phyloP scores from a whole-genome alignment of 768 basidiomycete species.

The Russula earlei region DNA sequence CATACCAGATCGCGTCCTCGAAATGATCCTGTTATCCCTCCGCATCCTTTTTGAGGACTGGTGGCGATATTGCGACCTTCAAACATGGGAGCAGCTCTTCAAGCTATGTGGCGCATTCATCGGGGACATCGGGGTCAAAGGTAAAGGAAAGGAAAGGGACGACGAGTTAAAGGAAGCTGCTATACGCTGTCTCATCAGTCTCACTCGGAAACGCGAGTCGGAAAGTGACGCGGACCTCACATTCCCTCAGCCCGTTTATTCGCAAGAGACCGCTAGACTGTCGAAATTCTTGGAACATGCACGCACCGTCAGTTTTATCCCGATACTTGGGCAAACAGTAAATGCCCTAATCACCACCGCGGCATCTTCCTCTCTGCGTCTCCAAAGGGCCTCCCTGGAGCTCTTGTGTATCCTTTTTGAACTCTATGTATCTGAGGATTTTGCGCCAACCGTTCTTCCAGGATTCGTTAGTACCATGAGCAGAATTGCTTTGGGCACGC shows the following conservation, averaged over 20 bases:
- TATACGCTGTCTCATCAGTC: slow-evolving; percentile 49
- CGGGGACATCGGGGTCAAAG: slow-evolving; percentile 55
- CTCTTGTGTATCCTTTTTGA: slow-evolving; percentile 44
- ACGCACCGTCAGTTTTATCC: slow-evolving; percentile 45
- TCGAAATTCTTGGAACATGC: slow-evolving; percentile 34
- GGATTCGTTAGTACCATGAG: slow-evolving; percentile 73
- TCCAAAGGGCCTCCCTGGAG: slow-evolving; percentile 58
- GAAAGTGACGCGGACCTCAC: slow-evolving; percentile 34
- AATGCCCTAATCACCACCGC: slow-evolving; percentile 57
- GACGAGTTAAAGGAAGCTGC: slow-evolving; percentile 82
- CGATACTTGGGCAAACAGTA: slow-evolving; percentile 77
- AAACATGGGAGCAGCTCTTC: slow-evolving; percentile 79
- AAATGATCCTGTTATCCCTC: slow-evolving; percentile 57
- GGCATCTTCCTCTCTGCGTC: slow-evolving; percentile 43
- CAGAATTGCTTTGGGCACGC: slow-evolving; percentile 53
- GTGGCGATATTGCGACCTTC: slow-evolving; percentile 76
- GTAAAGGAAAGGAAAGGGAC: slow-evolving; percentile 56
- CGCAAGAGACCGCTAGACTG: slow-evolving; percentile 26
- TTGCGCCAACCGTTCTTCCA: slow-evolving; percentile 65
- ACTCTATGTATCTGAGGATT: slow-evolving; percentile 40
- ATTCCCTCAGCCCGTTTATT: slow-evolving; percentile 16
- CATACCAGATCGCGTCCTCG: slow-evolving; percentile 74
- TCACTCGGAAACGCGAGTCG: slow-evolving; percentile 45
- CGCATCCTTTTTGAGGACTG: slow-evolving; percentile 54
- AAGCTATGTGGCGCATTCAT: slow-evolving; percentile 60